phyloP scores from a whole-genome alignment of 169 alveolate species.

The Besnoitia besnoiti region DNA sequence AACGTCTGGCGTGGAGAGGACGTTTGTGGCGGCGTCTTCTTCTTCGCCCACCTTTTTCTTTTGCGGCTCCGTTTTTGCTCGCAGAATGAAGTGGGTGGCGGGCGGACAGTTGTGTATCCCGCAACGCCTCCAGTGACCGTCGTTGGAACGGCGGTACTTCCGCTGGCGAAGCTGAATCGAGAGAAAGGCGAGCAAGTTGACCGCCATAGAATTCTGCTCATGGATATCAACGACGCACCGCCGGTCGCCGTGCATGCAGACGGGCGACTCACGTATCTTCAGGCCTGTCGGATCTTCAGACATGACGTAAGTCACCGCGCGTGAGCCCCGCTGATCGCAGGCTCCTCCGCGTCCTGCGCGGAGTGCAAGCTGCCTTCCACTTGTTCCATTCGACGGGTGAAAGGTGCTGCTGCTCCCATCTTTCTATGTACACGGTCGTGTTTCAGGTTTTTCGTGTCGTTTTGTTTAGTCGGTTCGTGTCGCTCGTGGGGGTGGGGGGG shows the following conservation, averaged over 20 bases:
- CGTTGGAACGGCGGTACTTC: background rate
- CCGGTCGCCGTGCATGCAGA: background rate
- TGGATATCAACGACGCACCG: constrained; percentile 12
- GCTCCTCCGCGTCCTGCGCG: too few species aligned
- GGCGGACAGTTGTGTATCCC: background rate
- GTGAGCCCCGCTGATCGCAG: too few species aligned
- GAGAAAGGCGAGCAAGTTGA: background rate
- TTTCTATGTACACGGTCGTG: too few species aligned
- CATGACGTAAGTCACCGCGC: constrained; percentile 27
- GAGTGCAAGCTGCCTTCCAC: too few species aligned
- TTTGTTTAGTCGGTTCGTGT: too few species aligned
- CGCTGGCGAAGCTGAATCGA: background rate
- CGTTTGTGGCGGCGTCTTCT: background rate
- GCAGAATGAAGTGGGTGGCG: background rate
- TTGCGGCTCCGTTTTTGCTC: background rate
- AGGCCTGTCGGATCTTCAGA: constrained; percentile 7
- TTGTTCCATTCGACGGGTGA: too few species aligned
- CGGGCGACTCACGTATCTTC: background rate
- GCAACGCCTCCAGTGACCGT: background rate
- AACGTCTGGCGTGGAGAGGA: background rate
- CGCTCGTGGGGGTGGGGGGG: too few species aligned
- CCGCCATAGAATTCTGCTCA: background rate
- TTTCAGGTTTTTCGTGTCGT: too few species aligned
- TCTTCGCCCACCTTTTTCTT: background rate
- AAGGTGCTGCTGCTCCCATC: too few species aligned